phyloP scores from a whole-genome alignment of 139 green algal species.

The Haematococcus sp. region DNA sequence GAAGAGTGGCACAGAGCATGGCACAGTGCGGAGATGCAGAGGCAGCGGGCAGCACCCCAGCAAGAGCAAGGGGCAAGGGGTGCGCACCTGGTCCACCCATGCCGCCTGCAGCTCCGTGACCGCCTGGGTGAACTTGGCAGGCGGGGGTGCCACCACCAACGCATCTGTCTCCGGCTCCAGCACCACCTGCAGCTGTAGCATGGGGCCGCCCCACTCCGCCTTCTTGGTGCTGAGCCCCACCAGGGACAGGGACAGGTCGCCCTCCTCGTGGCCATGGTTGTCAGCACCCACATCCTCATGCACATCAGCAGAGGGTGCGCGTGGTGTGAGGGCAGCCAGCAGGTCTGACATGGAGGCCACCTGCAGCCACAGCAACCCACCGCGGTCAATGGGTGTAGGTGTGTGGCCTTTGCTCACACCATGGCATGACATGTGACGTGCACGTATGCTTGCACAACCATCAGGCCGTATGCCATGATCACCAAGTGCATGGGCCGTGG shows the following conservation, averaged over 20 bases:
- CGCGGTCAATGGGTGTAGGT: no score
- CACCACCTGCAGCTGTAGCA: slow-evolving; percentile 10
- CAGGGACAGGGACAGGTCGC: background rate
- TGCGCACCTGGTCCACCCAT: slow-evolving; percentile 28
- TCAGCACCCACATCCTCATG: no score
- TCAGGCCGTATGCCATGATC: no score
- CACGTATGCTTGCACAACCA: no score
- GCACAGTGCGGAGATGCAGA: no score
- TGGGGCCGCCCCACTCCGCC: slow-evolving; percentile 1
- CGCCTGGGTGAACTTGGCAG: slow-evolving; percentile 22
- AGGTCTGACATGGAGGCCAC: slow-evolving; percentile 34
- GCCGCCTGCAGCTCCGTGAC: slow-evolving; percentile 26
- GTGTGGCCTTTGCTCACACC: no score
- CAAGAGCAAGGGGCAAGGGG: no score
- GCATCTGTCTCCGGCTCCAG: slow-evolving; percentile 1
- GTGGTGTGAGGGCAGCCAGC: slow-evolving; percentile 25
- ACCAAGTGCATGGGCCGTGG: no score
- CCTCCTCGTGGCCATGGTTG: background rate
- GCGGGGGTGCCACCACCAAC: slow-evolving; percentile 33
- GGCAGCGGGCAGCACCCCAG: no score
- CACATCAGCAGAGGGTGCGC: background rate
- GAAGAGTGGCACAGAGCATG: no score
- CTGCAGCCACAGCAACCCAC: background rate
- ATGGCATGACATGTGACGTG: no score
- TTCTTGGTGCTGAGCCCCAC: background rate